Percentiles rank a stretch among this genome's conserved stretches.
Evolutionary conservation across 1,284 basidiomycete genomes (phyloP).

Genomic region (Ceratobasidium sp.): DNA sequence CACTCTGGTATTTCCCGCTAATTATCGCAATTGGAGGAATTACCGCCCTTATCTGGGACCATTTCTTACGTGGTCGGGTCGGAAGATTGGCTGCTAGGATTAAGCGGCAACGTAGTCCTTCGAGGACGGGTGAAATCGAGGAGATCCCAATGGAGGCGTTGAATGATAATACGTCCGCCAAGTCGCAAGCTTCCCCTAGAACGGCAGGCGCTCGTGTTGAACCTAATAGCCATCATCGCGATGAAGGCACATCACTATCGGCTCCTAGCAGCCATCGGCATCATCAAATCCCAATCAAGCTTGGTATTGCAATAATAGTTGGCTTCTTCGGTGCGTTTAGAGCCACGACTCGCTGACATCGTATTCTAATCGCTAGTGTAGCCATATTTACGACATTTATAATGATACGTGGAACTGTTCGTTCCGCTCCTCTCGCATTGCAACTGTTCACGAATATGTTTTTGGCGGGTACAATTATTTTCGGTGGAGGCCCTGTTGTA

Average conservation of each 20-base stretch:
- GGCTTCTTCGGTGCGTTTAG: slow-evolving; percentile 41
- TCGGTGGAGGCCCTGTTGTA: slow-evolving; percentile 70
- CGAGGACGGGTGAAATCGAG: not conserved
- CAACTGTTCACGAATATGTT: slow-evolving; percentile 60
- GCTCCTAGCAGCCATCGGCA: not conserved
- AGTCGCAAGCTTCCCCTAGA: not conserved
- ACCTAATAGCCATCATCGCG: not conserved
- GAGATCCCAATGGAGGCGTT: slow-evolving; percentile 18
- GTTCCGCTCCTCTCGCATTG: slow-evolving; percentile 50
- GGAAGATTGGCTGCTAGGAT: not conserved
- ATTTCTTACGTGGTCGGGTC: slow-evolving; percentile 46
- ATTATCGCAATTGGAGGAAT: slow-evolving; percentile 55
- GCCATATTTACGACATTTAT: slow-evolving; percentile 53
- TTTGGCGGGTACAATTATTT: slow-evolving; percentile 64
- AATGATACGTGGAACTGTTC: slow-evolving; percentile 53
- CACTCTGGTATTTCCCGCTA: slow-evolving; percentile 59
- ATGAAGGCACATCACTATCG: not conserved
- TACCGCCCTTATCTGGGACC: slow-evolving; percentile 54
- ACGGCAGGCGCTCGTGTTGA: not conserved
- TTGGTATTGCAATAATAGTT: slow-evolving; percentile 36
- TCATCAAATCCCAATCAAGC: slow-evolving; percentile 28
- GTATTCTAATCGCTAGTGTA: slow-evolving; percentile 42
- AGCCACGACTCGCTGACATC: not conserved
- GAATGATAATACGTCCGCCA: not conserved
- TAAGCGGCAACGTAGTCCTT: not conserved